Evolutionary conservation across 2,329 filamentous ascomycete species (phyloP), one percentile per base, ranked within the genome.

Genomic region (Paecilomyces dactylethromorphus): DNA sequence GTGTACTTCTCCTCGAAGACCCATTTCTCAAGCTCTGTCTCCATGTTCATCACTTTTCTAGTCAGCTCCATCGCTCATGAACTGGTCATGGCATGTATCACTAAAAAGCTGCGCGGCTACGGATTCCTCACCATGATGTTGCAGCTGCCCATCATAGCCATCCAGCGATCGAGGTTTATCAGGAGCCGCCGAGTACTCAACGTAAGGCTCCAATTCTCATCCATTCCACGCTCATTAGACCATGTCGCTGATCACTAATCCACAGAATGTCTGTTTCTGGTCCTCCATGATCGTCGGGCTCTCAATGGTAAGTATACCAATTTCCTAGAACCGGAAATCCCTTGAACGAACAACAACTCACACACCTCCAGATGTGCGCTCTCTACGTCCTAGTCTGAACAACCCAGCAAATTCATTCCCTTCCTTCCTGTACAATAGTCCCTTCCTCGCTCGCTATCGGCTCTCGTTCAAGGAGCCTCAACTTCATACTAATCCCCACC

Each of bases 31-130:
- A 86, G 87, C 59, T 82, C 84, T 15, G 81, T 88, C 58, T 92
- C 94, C 26, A 97, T 92, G 26, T 78, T 92, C 61, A 90, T 96
- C 65, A 97, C 94, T 0, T 97, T 99, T 70, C 77, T 97, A 59
- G 89, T 97, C 68, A 92, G 88, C 60, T 91, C 94, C 35, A 71
- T 96, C 22, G 92, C 91, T 15, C 94, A 97, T 71, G 94, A 99
- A 75, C 83, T 99, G 59, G 90, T 99, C 68, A 96, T 99, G 90
- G 92, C 90, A 7, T 97, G 93, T 74, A 97, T 99, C 72, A 97
- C 92, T 26, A 93, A 97, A 81, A 97, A 99, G 79, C 81, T 97
- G 53, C 81, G 94, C 39, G 94, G 94, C 12, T 99, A 97, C 70
- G 94, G 93, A 10, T 96, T 97, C 71, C 70, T 95, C 21, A 89